Evolutionary conservation across 352 stramenopile genomes (phyloP).

Genomic region (Globisporangium uncinulatum): DNA sequence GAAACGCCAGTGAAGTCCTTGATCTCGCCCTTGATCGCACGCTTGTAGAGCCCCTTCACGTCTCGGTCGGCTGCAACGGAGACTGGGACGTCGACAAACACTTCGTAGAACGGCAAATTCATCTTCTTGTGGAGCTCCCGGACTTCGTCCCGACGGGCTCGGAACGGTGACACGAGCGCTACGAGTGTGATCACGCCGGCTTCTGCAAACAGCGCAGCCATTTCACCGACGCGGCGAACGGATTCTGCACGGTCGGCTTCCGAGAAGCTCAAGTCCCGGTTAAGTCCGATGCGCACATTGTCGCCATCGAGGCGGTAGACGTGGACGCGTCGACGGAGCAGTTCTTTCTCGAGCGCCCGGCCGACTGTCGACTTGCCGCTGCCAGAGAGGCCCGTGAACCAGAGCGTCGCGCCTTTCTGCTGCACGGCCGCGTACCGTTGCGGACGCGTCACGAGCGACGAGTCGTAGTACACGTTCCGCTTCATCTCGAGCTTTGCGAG

Average conservation of each 20-base stretch:
- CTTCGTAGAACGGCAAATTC: conserved; percentile 97
- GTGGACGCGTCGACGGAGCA: conserved; percentile 93
- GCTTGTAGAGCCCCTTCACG: conserved; percentile 95
- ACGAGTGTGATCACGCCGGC: conserved; percentile 97
- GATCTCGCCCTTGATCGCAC: conserved; percentile 92
- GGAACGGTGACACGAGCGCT: conserved; percentile 95
- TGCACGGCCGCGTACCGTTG: conserved; percentile 68
- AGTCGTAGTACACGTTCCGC: conserved; percentile 83
- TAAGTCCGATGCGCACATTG: conserved; percentile 97
- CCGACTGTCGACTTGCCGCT: conserved; percentile 98
- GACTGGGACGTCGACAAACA: conserved; percentile 97
- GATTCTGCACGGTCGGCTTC: conserved; percentile 94
- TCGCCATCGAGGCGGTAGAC: conserved; percentile 98
- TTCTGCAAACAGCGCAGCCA: conserved; percentile 95
- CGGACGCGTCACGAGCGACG: conserved; percentile 55
- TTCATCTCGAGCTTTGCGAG: conserved; percentile 63
- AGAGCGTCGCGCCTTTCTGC: conserved; percentile 97
- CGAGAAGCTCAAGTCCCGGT: conserved; percentile 95
- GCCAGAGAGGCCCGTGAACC: conserved; percentile 98
- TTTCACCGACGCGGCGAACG: conserved; percentile 96
- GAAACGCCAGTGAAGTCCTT: conserved; percentile 99
- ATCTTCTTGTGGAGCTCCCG: conserved; percentile 90
- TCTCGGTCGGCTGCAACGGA: conserved; percentile 96
- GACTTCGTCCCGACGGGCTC: conserved; percentile 90
- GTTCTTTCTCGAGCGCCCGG: conserved; percentile 92